phyloP scores from a whole-genome alignment of 768 basidiomycete genomes.

The Vararia minispora region DNA sequence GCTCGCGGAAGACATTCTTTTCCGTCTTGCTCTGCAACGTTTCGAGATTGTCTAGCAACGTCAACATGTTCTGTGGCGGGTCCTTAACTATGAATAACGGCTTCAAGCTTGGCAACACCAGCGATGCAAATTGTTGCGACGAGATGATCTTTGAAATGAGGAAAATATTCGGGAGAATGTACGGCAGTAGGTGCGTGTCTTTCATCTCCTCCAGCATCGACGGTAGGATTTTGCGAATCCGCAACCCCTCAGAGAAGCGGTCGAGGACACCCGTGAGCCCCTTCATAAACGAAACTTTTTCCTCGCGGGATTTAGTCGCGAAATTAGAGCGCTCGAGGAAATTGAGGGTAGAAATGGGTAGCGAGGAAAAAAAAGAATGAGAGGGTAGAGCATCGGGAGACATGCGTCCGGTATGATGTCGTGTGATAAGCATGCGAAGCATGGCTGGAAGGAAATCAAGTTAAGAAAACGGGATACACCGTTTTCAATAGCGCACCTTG shows the following conservation, averaged over 20 bases:
- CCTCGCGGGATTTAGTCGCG: conserved; percentile 86
- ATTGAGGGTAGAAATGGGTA: conserved; percentile 91
- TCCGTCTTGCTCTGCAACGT: conserved; percentile 87
- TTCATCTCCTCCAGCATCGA: conserved; percentile 97
- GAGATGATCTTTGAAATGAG: conserved; percentile 72
- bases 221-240: conserved; percentile 82
- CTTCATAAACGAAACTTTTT: conserved; percentile 94
- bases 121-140: conserved; percentile 65
- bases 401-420: conserved; percentile 61
- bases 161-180: conserved; percentile 94
- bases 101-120: conserved; percentile 79
- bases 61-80: conserved; percentile 95
- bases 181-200: conserved; percentile 85
- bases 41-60: conserved; percentile 78
- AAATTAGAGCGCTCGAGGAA: conserved; percentile 95
- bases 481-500: conserved; percentile 37
- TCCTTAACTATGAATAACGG: conserved; percentile 88
- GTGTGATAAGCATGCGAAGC: conserved; percentile 70
- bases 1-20: conserved; percentile 76
- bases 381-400: conserved; percentile 72
- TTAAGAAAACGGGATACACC: neutral
- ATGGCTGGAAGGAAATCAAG: conserved; percentile 39
- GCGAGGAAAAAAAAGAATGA: conserved; percentile 87
- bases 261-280: conserved; percentile 73
- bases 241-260: conserved; percentile 79